Evolutionary conservation across 2,329 filamentous ascomycete species (phyloP), one percentile per base, ranked within the genome.

Genomic region (Cercospora berteroae): DNA sequence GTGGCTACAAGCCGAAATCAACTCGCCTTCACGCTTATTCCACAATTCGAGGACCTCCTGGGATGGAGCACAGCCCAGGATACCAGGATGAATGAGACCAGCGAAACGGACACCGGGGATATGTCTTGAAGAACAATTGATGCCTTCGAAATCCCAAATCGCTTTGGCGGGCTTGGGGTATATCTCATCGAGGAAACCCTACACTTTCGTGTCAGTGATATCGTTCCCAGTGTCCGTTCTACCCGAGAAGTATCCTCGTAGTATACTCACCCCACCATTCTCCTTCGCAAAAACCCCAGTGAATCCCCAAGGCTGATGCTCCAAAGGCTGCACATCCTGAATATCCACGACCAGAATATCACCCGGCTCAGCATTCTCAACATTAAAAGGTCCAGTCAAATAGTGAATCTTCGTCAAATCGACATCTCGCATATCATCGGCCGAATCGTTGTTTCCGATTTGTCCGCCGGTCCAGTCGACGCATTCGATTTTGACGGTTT

Each of bases 401-500:
- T 96, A 97, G 79, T 97, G 94, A 57, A 96, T 86, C 66, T 87
- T 86, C 23, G 91, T 96, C 3, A 97, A 83, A 76, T 97, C 93
- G 61, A 96, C 90, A 71, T 95, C 89, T 69, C 88, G 88, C 66
- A 97, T 82, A 76, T 97, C 94, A 74, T 97, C 91, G n/a, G 94
- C 94, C 33, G 86, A 90, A 78, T 97, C 93, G 71, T 94, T 90
- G 80, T 97, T 96, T 64, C 87, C 85, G 75, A 97, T 96, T 74
- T 97, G 93, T 1, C 93, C 93, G 23, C 76, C 77, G 0, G 80
- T 82, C 74, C 92, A 96, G 81, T 96, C 92, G 7, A 95, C 83
- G 75, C 94, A 97, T 83, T 97, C 92, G 71, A 97, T 96, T 80
- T 96, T 96, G 72, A 97, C 93, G 0, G 91, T 91, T 80, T 97